Base-by-base conservation (phyloP, 495 filamentous ascomycete genomes). In the Tuber borchii region DNA sequence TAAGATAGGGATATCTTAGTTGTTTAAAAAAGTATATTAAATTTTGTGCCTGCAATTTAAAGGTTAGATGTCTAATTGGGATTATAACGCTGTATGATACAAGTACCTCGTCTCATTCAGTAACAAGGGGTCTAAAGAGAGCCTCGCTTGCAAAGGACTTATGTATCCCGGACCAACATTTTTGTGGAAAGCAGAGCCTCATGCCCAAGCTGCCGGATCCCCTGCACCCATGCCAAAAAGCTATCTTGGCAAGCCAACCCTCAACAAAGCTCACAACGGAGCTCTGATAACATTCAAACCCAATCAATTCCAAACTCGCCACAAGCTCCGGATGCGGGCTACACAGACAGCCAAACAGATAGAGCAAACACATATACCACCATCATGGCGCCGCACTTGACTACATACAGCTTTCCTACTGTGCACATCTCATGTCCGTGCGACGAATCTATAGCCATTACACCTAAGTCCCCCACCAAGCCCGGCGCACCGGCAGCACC, bases 371-470 rank as follows among this genome's bases (percentile, higher is more conserved):
- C 56, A 65, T 12, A 65, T 34, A 65, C 56, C 75, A 76, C 71
- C 71, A 77, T 74, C 19, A 95, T 95, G 93, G 89, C 91, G 42
- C 88, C 89, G 45, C 87, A 90, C 56, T 34, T 26, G 1, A 34
- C 31, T 12, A 34, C 56, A 65, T 65, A 65, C 26, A 19, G 26
- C 44, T 94, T 91, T 79, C 95, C 95, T 20, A 97, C 96, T 85
- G 93, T 92, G 48, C 94, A 92, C 84, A 93, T 97, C 81, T 91
- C 93, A 79, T 99, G 95, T 83, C 93, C 95, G 69, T 99, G 95
- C 84, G 90, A 90, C 74, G 91, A 96, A 70, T 81, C 85, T 0
- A 81, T 85, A 80, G 84, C 86, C 34, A 83, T 87, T 20, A 80
- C 86, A 77, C 40, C 83, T 80, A 75, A 85, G 80, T 77, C 84